A percentile compares a stretch with the other conserved stretches of the same genome.
These are phyloP conservation scores for Chenopodium suecicum DNA, from an alignment of 148 eudicot genomes.

Conservation along the genomic window DNA sequence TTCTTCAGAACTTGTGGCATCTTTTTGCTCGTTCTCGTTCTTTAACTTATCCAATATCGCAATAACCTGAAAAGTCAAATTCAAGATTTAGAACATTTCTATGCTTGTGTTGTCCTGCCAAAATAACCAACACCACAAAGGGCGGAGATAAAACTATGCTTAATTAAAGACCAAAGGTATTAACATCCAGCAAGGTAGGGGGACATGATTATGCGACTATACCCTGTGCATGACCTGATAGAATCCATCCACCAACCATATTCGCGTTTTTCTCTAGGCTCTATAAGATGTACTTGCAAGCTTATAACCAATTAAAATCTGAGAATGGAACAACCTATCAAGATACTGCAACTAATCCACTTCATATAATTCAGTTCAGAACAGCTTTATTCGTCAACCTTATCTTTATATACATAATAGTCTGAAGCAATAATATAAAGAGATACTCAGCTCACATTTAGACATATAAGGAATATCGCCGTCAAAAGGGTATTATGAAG, in stretches of 20 bases:
- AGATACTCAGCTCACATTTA: neutral
- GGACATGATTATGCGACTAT: neutral
- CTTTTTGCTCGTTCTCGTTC: slow-evolving; percentile 47
- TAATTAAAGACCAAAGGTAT: too few relatives aligned
- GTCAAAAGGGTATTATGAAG: neutral
- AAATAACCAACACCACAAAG: neutral
- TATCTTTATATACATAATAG: neutral
- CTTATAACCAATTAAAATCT: neutral
- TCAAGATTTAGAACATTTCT: neutral
- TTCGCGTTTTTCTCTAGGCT: neutral
- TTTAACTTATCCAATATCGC: slow-evolving; percentile 90
- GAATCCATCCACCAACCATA: neutral
- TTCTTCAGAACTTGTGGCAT: slow-evolving; percentile 20
- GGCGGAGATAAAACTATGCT: neutral
- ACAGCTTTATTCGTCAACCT: neutral
- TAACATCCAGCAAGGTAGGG: neutral
- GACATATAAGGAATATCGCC: neutral
- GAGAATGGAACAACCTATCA: neutral
- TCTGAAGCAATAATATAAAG: neutral
- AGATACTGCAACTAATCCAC: neutral
- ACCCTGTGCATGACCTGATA: neutral
- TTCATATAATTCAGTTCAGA: neutral
- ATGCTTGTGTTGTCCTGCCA: neutral
- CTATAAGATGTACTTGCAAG: neutral
- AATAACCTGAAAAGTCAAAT: slow-evolving; percentile 58